Evolutionary conservation across 2,329 filamentous ascomycete genomes (phyloP), one percentile per base, ranked within the genome.

Genomic region (Penicillium hordei): DNA sequence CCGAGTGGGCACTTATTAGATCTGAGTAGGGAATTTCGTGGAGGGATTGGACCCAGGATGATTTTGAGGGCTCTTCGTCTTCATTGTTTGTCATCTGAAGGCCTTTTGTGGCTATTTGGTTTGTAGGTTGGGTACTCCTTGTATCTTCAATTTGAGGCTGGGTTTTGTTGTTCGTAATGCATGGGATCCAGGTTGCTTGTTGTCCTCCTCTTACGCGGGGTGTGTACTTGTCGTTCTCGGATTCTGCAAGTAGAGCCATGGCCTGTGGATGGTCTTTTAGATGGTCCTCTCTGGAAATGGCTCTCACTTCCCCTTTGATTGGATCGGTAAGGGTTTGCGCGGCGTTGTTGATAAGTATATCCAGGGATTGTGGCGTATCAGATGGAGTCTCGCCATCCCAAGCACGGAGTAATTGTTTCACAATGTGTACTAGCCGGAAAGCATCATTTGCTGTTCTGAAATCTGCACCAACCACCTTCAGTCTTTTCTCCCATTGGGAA

Each of bases 261-360:
- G 57, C 15, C 38, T 45, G 19, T 31, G 50, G 38, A 31, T 40
- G 29, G 34, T 48, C 44, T 51, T 61, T 60, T 10, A 70, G 38
- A 12, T 57, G 25, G 19, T 57, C 55, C 42, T 72, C 70, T n/a
- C 63, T 57, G 15, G 59, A 46, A 10, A 76, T 65, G 0, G 70
- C 70, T 21, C 29, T 60, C n/a, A 64, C 39, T 45, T 76, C 73
- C 31, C 65, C 69, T 36, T 60, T 56, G 10, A 73, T 42, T 8
- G 70, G 68, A 43, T 77, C 75, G 0, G 73, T 75, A 39, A 75
- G 57, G 1, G 73, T 76, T 59, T 76, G 74, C 4, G 75, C 74
- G 1, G 75, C 75, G 48, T 77, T 77, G 48, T 76, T 77, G 61
- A 77, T 68, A 44, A 76, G 50, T 7, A 77, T 66, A 57, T 75